Evolutionary conservation across 2,329 filamentous ascomycete genomes (phyloP).

Genomic region (Fonsecaea pugnacius): DNA sequence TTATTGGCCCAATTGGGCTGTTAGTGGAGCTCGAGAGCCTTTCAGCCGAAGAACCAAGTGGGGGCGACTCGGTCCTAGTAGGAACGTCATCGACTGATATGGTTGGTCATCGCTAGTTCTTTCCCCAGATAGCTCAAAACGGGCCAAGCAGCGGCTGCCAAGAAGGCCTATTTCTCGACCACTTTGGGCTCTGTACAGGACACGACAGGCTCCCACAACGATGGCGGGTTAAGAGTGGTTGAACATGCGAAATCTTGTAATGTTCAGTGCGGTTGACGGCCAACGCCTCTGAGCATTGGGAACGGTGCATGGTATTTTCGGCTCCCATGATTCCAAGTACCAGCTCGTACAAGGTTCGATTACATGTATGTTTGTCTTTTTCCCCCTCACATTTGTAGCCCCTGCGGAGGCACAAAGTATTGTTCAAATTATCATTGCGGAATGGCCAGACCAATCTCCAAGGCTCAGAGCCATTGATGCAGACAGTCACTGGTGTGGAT

Average conservation of each 20-base stretch:
- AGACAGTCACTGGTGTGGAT: no score
- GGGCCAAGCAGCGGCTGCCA: neutral
- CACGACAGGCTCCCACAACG: no score
- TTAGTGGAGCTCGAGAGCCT: neutral
- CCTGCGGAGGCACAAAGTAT: neutral
- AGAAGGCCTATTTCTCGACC: neutral
- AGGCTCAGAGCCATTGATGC: neutral
- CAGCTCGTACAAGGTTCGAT: neutral
- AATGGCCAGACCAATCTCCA: neutral
- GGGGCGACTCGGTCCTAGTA: neutral
- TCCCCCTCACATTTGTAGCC: neutral
- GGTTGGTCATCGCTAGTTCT: conserved; percentile 1
- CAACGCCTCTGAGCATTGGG: no score
- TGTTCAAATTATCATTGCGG: neutral
- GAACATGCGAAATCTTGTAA: neutral
- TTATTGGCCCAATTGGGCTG: neutral
- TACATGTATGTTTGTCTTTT: neutral
- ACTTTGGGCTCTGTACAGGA: neutral
- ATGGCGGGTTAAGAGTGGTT: neutral
- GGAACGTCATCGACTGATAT: neutral
- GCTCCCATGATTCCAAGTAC: neutral
- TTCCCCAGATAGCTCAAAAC: neutral
- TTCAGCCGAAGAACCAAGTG: neutral
- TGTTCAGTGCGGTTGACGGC: neutral
- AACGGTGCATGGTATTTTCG: neutral